Evolutionary conservation across 2,329 filamentous ascomycete genomes (phyloP).

Genomic region (Epichloe festucae): DNA sequence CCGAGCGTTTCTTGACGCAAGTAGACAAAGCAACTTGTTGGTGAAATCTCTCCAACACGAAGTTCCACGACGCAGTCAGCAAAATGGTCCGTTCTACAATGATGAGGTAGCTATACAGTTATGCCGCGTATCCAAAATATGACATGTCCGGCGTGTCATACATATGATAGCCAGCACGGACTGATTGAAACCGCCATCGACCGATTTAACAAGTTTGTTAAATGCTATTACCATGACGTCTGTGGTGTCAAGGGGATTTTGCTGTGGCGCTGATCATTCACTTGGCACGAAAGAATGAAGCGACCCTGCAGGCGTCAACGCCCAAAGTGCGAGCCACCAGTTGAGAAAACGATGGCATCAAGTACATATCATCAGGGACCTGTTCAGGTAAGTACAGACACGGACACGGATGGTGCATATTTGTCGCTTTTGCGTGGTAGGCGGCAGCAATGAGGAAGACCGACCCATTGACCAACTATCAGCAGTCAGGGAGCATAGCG

Average conservation of each 20-base stretch:
- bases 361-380: not conserved
- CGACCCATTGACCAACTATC: too few species aligned
- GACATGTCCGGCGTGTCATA: not conserved
- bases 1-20: conserved; percentile 46
- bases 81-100: conserved; percentile 52
- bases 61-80: conserved; percentile 25
- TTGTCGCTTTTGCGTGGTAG: not conserved
- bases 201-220: not conserved
- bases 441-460: not conserved
- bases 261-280: not conserved
- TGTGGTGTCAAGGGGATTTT: not conserved
- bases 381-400: not conserved
- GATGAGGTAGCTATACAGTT: conserved; percentile 47
- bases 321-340: not conserved
- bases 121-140: conserved; percentile 16
- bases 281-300: not conserved
- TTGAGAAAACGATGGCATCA: not conserved
- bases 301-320: not conserved
- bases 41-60: conserved; percentile 31
- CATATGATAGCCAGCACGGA: too few species aligned
- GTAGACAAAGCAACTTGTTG: conserved; percentile 32
- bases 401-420: not conserved
- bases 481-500: too few species aligned
- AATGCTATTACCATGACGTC: not conserved
- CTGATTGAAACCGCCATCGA: too few species aligned